These are phyloP conservation scores for Meripilus lineatus DNA, from an alignment of 1,284 basidiomycete genomes.

Conservation along the genomic window DNA sequence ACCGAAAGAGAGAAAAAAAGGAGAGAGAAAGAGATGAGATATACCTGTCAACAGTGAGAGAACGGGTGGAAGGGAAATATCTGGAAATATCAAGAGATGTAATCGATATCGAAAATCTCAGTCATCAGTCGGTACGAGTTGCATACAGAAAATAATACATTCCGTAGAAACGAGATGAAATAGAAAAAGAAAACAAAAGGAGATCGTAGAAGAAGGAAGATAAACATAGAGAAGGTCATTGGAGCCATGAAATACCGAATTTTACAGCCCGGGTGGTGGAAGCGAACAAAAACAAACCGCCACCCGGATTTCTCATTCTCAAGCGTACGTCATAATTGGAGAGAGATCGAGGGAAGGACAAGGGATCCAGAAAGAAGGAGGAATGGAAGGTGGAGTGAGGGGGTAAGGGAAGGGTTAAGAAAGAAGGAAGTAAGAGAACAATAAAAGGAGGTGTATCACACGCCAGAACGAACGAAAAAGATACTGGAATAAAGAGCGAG, in stretches of 20 bases:
- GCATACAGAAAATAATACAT: constrained; percentile 11
- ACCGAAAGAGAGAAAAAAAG: no score
- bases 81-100: no score
- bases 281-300: background rate
- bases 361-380: no score
- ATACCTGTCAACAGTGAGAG: no score
- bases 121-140: no score
- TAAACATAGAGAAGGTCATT: background rate
- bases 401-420: background rate
- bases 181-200: background rate
- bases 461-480: background rate
- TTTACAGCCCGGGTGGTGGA: background rate
- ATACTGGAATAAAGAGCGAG: background rate
- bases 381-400: no score
- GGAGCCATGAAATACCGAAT: background rate
- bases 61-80: no score
- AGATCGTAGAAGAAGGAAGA: background rate
- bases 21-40: no score
- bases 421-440: background rate
- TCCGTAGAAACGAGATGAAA: constrained; percentile 1
- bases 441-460: background rate
- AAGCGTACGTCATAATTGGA: background rate
- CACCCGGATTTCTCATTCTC: background rate
- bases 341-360: background rate
- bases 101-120: no score